A percentile compares a stretch with the other conserved stretches of the same genome.
Conservation (phyloP, 2,329 filamentous ascomycete species). For the Scytalidium sp. region DNA sequence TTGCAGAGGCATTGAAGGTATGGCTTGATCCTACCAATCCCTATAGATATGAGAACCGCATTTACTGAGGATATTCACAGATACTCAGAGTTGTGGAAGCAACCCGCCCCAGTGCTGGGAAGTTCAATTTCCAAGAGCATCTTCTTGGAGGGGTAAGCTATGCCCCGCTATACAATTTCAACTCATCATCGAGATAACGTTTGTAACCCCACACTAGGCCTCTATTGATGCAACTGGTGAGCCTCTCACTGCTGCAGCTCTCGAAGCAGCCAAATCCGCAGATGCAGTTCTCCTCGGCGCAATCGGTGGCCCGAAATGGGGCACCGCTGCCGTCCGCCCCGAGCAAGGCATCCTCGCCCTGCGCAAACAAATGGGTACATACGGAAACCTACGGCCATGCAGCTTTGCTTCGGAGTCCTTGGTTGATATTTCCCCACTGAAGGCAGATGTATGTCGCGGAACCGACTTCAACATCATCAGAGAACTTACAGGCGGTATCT, state of each 20-base stretch:
- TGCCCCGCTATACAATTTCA: conserved; percentile 5
- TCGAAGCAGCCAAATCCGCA: conserved; percentile 77
- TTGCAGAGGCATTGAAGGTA: conserved; percentile 83
- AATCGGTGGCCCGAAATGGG: conserved; percentile 97
- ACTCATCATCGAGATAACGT: background rate
- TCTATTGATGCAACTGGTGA: conserved; percentile 82
- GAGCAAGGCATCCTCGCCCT: conserved; percentile 90
- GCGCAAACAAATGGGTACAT: conserved; percentile 90
- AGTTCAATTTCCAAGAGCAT: conserved; percentile 89
- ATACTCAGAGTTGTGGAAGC: conserved; percentile 77
- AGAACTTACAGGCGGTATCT: conserved; percentile 89
- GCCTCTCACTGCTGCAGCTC: conserved; percentile 79
- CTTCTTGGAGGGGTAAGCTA: conserved; percentile 82
- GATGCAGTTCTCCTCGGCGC: conserved; percentile 90
- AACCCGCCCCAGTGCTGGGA: conserved; percentile 62
- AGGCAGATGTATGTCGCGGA: conserved; percentile 78
- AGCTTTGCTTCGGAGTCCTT: conserved; percentile 89
- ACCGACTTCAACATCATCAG: conserved; percentile 92
- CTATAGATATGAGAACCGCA: too few species aligned
- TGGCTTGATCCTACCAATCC: conserved; percentile 9
- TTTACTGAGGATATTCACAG: too few species aligned
- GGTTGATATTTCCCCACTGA: conserved; percentile 81
- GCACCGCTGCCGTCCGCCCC: conserved; percentile 80
- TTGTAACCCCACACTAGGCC: conserved; percentile 49
- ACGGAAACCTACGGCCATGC: conserved; percentile 93